A percentile compares a stretch with the other conserved stretches of the same genome.
Conservation (phyloP, 495 filamentous ascomycete genomes). For the Rhizodiscina lignyota region DNA sequence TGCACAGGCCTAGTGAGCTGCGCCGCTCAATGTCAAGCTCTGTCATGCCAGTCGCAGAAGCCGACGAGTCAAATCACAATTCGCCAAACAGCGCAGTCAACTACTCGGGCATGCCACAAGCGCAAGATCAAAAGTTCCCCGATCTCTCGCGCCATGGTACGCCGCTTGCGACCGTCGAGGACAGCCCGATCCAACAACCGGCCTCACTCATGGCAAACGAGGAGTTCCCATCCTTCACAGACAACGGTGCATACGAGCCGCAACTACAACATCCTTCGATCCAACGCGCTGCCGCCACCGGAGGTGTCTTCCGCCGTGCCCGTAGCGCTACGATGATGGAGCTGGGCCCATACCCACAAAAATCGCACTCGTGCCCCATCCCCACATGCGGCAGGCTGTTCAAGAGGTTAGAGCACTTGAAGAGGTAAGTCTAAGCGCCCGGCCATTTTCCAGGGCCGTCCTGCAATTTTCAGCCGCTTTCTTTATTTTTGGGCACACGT, state of each 20-base stretch:
- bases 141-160: conserved; percentile 79
- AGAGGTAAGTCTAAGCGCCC: conserved; percentile 78
- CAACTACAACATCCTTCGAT: conserved; percentile 40
- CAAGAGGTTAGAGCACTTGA: conserved; percentile 97
- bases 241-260: conserved; percentile 35
- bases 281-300: conserved; percentile 38
- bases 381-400: conserved; percentile 93
- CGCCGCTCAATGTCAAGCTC: conserved; percentile 84
- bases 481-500: conserved; percentile 39
- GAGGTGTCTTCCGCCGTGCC: conserved; percentile 69
- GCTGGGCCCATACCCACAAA: conserved; percentile 87
- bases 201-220: conserved; percentile 36
- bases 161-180: conserved; percentile 65
- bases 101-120: conserved; percentile 1
- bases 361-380: conserved; percentile 97
- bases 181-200: conserved; percentile 54
- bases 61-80: conserved; percentile 51
- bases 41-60: conserved; percentile 65
- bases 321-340: conserved; percentile 95
- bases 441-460: conserved; percentile 3
- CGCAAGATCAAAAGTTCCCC: conserved; percentile 43
- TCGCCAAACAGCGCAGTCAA: conserved; percentile 42
- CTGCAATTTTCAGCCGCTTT: conserved; percentile 9
- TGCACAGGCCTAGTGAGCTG: conserved; percentile 68
- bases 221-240: conserved; percentile 25